Base-by-base conservation (phyloP, 179 eudicot genomes). In the Spergularia azorica region DNA sequence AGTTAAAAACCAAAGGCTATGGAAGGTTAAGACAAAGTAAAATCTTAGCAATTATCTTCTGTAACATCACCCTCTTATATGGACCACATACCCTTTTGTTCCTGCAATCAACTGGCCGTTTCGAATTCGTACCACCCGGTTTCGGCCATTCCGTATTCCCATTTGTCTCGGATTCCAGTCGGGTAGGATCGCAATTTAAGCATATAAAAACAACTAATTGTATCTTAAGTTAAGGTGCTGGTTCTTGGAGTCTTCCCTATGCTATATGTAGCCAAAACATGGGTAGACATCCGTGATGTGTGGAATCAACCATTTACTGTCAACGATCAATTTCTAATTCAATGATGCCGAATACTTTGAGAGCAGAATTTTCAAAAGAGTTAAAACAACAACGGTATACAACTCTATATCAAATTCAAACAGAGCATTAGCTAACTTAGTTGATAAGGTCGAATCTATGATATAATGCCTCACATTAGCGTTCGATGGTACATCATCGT, bases 71-170 rank as follows among this genome's bases (percentile, higher is more conserved):
- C 10, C 38, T 66, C 16, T 67, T 65, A 18, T 5, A 79, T 67
- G 78, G 74, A 74, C 82, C 78, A 79, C 78, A n/a, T 60, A 1
- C 74, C 46, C 57, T 60, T 73, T 67, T 43, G 8, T 43, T 43
- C 48, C 48, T 43, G 5, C 48, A 4, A 43, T 43, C 77, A 74
- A 63, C 43, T 52, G 51, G 21, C 36, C 38, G 48, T 52, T 58
- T 54, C 38, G 71, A 63, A 77, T 62, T 70, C 63, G 18, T 77
- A 48, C 70, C 73, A 14, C 9, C 32, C 64, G 48, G 48, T 15
- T 15, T 20, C 16, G 32, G 32, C 32, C 32, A 26, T 26, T 2
- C 32, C 32, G 32, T 26, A 26, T 26, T 26, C 32, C 32, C 32
- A 26, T 26, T 26, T 26, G 32, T 26, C 32, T 26, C 32, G 32